Percentiles rank a stretch among this genome's conserved stretches.
These are phyloP conservation scores for Fusarium palustre DNA, from an alignment of 2,329 filamentous ascomycete genomes.

Conservation along the genomic window DNA sequence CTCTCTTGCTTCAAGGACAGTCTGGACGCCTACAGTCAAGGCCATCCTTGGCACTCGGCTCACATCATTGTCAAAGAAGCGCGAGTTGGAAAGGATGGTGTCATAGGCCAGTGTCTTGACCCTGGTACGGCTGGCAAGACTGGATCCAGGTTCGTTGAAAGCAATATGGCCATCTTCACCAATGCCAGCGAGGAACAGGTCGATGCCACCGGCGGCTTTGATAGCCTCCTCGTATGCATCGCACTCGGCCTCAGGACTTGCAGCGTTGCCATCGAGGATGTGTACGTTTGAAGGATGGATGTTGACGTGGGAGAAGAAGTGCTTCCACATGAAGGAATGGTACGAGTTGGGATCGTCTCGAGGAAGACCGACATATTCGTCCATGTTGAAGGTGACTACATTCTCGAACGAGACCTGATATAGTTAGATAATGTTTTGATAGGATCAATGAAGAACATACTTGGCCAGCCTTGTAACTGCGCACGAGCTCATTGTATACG, in stretches of 20 bases:
- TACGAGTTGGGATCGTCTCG: constrained; percentile 88
- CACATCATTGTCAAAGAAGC: constrained; percentile 84
- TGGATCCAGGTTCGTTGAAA: constrained; percentile 90
- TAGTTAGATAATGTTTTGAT: constrained; percentile 1
- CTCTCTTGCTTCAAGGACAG: constrained; percentile 82
- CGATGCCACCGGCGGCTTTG: constrained; percentile 79
- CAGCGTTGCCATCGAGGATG: constrained; percentile 84
- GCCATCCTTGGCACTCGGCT: constrained; percentile 82
- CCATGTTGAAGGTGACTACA: constrained; percentile 95
- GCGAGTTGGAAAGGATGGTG: constrained; percentile 85
- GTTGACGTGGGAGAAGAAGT: constrained; percentile 89
- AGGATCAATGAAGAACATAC: constrained; percentile 50
- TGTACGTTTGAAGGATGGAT: constrained; percentile 85
- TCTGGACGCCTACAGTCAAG: constrained; percentile 86
- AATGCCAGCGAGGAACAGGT: constrained; percentile 86
- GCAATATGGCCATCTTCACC: constrained; percentile 90
- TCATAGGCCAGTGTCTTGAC: constrained; percentile 91
- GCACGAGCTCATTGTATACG: constrained; percentile 81
- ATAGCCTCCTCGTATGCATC: constrained; percentile 84
- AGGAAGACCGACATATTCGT: constrained; percentile 87
- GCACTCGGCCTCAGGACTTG: constrained; percentile 80
- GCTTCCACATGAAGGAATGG: constrained; percentile 93
- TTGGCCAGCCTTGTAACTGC: constrained; percentile 74
- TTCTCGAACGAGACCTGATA: constrained; percentile 82
- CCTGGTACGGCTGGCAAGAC: constrained; percentile 79